Evolutionary conservation across 2,329 filamentous ascomycete genomes (phyloP).

Genomic region (Phyllosticta citrichinensis): DNA sequence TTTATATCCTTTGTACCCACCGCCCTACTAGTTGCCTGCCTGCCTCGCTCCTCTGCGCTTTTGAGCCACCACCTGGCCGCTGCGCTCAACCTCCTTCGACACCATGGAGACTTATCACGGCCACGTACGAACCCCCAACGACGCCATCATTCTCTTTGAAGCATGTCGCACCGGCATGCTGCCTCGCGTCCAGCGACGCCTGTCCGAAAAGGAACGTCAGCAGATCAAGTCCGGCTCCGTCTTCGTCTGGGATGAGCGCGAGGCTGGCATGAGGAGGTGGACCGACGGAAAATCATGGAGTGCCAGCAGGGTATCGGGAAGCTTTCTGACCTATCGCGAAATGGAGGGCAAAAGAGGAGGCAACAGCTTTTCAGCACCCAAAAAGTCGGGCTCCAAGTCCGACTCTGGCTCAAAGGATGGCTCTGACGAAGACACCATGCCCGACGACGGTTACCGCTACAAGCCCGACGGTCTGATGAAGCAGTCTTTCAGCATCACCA

Average conservation of each 20-base stretch:
- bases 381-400: slow-evolving; percentile 55
- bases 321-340: slow-evolving; percentile 93
- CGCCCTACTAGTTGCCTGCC: not conserved
- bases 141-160: slow-evolving; percentile 98
- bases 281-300: slow-evolving; percentile 99
- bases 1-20: slow-evolving; percentile 11
- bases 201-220: slow-evolving; percentile 95
- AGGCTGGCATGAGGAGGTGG: slow-evolving; percentile 97
- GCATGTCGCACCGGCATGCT: slow-evolving; percentile 83
- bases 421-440: slow-evolving; percentile 66
- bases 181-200: slow-evolving; percentile 79
- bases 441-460: slow-evolving; percentile 35
- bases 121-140: slow-evolving; percentile 85
- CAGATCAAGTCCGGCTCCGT: slow-evolving; percentile 94
- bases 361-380: slow-evolving; percentile 50
- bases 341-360: slow-evolving; percentile 98
- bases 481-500: slow-evolving; percentile 98
- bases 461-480: slow-evolving; percentile 98
- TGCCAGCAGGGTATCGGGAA: slow-evolving; percentile 90
- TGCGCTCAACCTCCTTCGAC: not conserved
- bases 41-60: not conserved
- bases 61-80: not conserved
- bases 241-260: slow-evolving; percentile 98
- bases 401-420: slow-evolving; percentile 78
- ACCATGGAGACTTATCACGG: slow-evolving; percentile 94